Evolutionary conservation across 2,329 filamentous ascomycete species (phyloP).

Genomic region (Aspergillus sp.): DNA sequence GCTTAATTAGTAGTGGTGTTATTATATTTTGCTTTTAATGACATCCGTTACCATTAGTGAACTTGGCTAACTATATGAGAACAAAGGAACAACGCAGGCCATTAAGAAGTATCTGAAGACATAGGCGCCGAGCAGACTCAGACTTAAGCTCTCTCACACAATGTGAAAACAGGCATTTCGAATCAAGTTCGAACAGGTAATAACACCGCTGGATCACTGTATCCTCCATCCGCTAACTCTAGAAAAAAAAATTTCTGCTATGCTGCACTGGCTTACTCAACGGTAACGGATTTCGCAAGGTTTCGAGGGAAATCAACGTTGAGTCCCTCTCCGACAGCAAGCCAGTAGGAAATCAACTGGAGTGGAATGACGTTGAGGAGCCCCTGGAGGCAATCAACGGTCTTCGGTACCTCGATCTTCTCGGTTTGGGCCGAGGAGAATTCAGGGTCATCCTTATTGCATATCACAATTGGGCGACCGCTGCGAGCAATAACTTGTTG

Average conservation of each 20-base stretch:
- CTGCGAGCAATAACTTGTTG: conserved; percentile 97
- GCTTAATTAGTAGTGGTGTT: no score
- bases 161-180: conserved; percentile 1
- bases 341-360: conserved; percentile 98
- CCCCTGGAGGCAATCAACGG: conserved; percentile 92
- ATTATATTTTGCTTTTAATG: no score
- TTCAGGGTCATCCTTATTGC: conserved; percentile 85
- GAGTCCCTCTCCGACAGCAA: conserved; percentile 90
- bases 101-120: not conserved
- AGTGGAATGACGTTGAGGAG: conserved; percentile 96
- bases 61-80: not conserved
- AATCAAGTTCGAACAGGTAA: not conserved
- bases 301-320: conserved; percentile 99
- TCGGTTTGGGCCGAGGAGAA: conserved; percentile 86
- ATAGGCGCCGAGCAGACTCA: conserved; percentile 4
- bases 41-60: conserved; percentile 5
- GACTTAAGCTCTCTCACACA: not conserved
- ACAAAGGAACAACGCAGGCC: not conserved
- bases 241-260: not conserved
- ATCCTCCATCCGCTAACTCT: conserved; percentile 7
- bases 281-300: conserved; percentile 97
- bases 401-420: conserved; percentile 96
- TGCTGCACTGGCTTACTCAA: conserved; percentile 69
- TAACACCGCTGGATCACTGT: not conserved
- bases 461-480: conserved; percentile 97